Evolutionary conservation across 257 asterid species (phyloP).

Genomic region (Verbascum thapsus): DNA sequence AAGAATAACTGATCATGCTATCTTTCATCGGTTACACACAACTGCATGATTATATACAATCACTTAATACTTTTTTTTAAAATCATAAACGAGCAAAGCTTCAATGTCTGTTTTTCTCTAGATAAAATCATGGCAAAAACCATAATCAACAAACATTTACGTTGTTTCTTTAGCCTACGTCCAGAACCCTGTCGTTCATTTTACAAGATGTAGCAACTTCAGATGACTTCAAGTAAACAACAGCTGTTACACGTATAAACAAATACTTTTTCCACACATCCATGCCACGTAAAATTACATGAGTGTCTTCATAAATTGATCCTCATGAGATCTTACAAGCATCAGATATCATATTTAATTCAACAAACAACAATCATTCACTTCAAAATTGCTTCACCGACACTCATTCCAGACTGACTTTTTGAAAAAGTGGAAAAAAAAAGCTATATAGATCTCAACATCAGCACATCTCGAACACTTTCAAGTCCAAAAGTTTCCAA

Average conservation of each 20-base stretch:
- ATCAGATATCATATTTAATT: conserved; percentile 1
- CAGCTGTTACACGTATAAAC: neutral
- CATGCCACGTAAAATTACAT: conserved; percentile 3
- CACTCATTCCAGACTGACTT: conserved; percentile 4
- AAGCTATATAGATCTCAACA: conserved; percentile 26
- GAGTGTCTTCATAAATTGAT: neutral
- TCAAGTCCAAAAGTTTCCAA: conserved; percentile 22
- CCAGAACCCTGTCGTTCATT: conserved; percentile 7
- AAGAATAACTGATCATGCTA: conserved; percentile 2
- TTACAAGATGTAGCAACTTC: conserved; percentile 5
- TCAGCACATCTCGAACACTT: conserved; percentile 7
- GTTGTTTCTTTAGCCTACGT: neutral
- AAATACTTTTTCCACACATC: conserved; percentile 7
- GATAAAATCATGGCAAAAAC: conserved; percentile 9
- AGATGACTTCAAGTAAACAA: neutral
- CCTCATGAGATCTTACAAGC: conserved; percentile 12
- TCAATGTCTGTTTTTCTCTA: neutral
- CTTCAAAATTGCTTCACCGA: neutral
- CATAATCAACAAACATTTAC: conserved; percentile 3
- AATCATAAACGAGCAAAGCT: conserved; percentile 1
- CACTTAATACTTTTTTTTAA: neutral
- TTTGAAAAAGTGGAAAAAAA: neutral
- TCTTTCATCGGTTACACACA: conserved; percentile 9
- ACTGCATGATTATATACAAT: neutral
- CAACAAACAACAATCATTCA: conserved; percentile 14